These are phyloP conservation scores for Huntiella savannae DNA, from an alignment of 2,329 filamentous ascomycete genomes.

Conservation along the genomic window DNA sequence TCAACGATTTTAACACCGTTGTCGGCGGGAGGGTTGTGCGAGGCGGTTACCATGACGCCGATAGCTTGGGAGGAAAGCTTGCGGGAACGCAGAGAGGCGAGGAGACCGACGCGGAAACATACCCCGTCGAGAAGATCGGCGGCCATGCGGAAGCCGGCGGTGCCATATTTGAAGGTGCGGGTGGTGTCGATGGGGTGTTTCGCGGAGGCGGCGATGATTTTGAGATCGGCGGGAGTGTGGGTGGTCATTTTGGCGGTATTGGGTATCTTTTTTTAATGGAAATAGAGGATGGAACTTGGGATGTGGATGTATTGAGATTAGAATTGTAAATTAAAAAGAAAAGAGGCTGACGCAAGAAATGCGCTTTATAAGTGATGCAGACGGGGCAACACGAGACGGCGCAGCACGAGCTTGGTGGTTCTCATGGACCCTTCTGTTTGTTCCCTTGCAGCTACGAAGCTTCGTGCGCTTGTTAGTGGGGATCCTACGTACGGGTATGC, in stretches of 20 bases:
- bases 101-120: slow-evolving; percentile 76
- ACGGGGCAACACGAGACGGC: no score
- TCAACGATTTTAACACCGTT: slow-evolving; percentile 95
- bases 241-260: slow-evolving; percentile 7
- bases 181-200: slow-evolving; percentile 40
- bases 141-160: slow-evolving; percentile 50
- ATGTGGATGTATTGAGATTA: no score
- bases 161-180: slow-evolving; percentile 44
- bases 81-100: slow-evolving; percentile 73
- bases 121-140: slow-evolving; percentile 75
- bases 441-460: no score
- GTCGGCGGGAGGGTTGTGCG: slow-evolving; percentile 75
- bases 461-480: no score
- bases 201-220: slow-evolving; percentile 40
- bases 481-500: no score
- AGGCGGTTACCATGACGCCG: slow-evolving; percentile 90
- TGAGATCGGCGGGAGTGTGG: slow-evolving; percentile 17
- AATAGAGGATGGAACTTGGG: slow-evolving; percentile 4
- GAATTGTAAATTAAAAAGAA: no score
- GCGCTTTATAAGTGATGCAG: no score
- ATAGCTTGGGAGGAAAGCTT: slow-evolving; percentile 82
- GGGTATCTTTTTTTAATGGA: not conserved
- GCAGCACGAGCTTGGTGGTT: no score
- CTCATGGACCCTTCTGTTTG: no score
- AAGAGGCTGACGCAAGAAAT: no score